Evolutionary conservation across 176 grass and related monocot species (phyloP).

Genomic region (Triticum turgidum): DNA sequence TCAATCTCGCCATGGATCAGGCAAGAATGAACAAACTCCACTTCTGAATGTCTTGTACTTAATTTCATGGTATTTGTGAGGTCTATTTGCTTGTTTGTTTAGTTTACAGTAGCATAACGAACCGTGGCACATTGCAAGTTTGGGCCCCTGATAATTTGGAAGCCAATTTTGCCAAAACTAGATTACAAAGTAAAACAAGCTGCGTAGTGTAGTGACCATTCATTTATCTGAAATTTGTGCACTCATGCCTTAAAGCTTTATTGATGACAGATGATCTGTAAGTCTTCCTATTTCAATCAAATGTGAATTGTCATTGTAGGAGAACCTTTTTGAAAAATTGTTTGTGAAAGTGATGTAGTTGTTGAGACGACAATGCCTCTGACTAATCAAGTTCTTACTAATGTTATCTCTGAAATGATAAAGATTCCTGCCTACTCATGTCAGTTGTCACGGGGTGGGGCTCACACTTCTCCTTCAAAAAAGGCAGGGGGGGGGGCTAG

Average conservation of each 20-base stretch:
- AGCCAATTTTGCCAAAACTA: background rate
- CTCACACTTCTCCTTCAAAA: too few species aligned
- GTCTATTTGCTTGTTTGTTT: background rate
- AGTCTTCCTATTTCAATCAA: background rate
- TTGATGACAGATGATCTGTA: background rate
- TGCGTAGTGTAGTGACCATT: background rate
- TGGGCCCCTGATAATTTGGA: background rate
- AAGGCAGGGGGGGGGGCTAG: too few species aligned
- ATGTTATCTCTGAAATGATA: background rate
- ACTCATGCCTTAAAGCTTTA: background rate
- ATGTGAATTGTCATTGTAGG: background rate
- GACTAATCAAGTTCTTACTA: background rate
- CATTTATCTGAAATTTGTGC: background rate
- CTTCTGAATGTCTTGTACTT: constrained; percentile 6
- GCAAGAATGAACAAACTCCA: constrained; percentile 36
- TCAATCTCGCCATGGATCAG: constrained; percentile 83
- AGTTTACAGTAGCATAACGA: background rate
- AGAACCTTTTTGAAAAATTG: constrained; percentile 11
- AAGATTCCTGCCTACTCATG: background rate
- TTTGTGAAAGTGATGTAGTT: too few species aligned
- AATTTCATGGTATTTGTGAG: background rate
- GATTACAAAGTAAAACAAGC: background rate
- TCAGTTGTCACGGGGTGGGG: too few species aligned
- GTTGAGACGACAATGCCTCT: background rate
- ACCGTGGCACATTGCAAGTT: background rate